These are phyloP conservation scores for Candida silvatica DNA, from an alignment of 805 yeast genomes.

Conservation along the genomic window DNA sequence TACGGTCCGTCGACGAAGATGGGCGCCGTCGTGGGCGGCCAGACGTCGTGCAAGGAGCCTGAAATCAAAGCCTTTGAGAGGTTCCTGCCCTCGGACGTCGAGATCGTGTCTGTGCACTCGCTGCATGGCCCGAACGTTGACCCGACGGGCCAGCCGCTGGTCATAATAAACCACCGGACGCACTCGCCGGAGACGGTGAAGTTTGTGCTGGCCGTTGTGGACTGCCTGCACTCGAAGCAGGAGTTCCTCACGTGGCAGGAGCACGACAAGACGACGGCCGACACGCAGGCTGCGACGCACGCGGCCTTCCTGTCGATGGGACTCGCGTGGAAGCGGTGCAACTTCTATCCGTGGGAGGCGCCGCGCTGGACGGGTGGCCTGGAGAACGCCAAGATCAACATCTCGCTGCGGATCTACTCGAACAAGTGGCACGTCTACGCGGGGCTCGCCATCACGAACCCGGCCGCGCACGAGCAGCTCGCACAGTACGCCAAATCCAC, in stretches of 20 bases:
- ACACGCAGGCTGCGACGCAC: slow-evolving; percentile 97
- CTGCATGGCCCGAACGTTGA: slow-evolving; percentile 91
- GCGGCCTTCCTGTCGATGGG: slow-evolving; percentile 98
- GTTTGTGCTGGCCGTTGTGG: slow-evolving; percentile 55
- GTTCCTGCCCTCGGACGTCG: slow-evolving; percentile 66
- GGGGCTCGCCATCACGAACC: slow-evolving; percentile 92
- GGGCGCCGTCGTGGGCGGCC: slow-evolving; percentile 96
- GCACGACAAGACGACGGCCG: slow-evolving; percentile 94
- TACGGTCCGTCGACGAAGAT: slow-evolving; percentile 87
- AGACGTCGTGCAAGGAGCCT: slow-evolving; percentile 89
- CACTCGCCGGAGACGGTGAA: slow-evolving; percentile 39
- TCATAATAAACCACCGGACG: slow-evolving; percentile 71
- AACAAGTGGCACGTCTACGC: slow-evolving; percentile 99
- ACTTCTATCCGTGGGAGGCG: slow-evolving; percentile 88
- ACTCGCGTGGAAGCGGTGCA: slow-evolving; percentile 78
- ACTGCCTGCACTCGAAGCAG: slow-evolving; percentile 68
- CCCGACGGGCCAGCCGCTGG: slow-evolving; percentile 89
- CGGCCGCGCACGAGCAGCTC: slow-evolving; percentile 87
- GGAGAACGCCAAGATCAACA: slow-evolving; percentile 93
- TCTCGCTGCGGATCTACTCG: slow-evolving; percentile 81
- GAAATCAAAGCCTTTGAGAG: slow-evolving; percentile 82
- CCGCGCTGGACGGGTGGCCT: slow-evolving; percentile 87
- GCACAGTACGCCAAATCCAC: slow-evolving; percentile 82
- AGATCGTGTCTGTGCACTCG: slow-evolving; percentile 83
- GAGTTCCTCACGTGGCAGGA: slow-evolving; percentile 77